Conservation (phyloP, 305 asterid genomes). For the Ilex paraguariensis region DNA sequence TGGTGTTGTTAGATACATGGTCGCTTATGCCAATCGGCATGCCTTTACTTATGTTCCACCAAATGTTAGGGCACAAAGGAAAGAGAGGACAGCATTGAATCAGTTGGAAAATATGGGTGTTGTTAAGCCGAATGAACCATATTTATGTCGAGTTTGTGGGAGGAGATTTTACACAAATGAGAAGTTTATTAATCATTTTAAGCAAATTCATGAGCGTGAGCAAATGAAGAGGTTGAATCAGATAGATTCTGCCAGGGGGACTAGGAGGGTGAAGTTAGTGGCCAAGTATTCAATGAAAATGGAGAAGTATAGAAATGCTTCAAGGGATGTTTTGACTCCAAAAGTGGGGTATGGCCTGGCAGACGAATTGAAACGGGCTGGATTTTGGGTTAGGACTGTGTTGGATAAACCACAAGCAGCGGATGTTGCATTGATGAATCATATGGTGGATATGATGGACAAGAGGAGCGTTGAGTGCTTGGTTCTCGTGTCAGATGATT, state of each 20-base stretch:
- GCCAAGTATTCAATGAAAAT: conserved; percentile 70
- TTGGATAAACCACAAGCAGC: conserved; percentile 75
- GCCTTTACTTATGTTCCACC: conserved; percentile 76
- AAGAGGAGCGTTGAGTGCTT: conserved; percentile 51
- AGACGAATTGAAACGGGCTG: conserved; percentile 75
- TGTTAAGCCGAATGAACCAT: conserved; percentile 52
- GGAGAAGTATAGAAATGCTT: conserved; percentile 79
- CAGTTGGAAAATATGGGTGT: conserved; percentile 49
- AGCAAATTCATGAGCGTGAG: conserved; percentile 78
- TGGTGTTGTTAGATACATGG: conserved; percentile 67
- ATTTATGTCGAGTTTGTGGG: conserved; percentile 76
- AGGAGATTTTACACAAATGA: conserved; percentile 66
- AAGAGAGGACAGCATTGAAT: conserved; percentile 45
- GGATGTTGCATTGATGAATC: conserved; percentile 59
- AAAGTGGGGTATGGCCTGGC: conserved; percentile 70
- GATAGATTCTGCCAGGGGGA: conserved; percentile 82
- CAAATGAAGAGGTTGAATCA: conserved; percentile 65
- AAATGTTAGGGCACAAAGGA: conserved; percentile 41
- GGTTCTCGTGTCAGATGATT: conserved; percentile 83
- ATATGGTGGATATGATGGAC: conserved; percentile 79
- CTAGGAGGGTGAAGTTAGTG: conserved; percentile 64
- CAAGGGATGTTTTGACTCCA: conserved; percentile 62
- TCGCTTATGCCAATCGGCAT: conserved; percentile 73
- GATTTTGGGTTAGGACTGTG: conserved; percentile 72
- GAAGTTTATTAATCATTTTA: conserved; percentile 65